A percentile compares a stretch with the other conserved stretches of the same genome.
phyloP scores from a whole-genome alignment of 2,329 filamentous ascomycete species.

The Chalaropsis thielavioides region DNA sequence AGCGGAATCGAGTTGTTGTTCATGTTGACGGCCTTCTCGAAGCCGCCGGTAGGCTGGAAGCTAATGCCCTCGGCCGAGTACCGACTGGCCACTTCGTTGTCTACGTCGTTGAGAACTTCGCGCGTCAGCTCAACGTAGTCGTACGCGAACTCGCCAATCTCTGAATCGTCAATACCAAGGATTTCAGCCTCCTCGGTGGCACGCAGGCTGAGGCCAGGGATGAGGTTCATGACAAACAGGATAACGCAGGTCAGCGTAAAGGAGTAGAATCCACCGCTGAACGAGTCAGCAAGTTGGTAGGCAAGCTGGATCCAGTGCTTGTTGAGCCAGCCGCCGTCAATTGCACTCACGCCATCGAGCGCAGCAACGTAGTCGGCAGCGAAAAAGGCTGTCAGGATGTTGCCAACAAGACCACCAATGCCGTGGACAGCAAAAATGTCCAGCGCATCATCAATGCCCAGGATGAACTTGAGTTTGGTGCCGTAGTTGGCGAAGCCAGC shows the following conservation, averaged over 20 bases:
- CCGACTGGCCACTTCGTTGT: slow-evolving; percentile 31
- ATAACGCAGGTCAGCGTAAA: slow-evolving; percentile 67
- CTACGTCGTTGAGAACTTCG: slow-evolving; percentile 35
- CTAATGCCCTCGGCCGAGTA: slow-evolving; percentile 30
- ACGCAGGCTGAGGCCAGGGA: slow-evolving; percentile 62
- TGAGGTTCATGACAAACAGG: slow-evolving; percentile 63
- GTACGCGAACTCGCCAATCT: slow-evolving; percentile 91
- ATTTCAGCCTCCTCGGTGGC: slow-evolving; percentile 66
- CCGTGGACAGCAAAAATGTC: slow-evolving; percentile 81
- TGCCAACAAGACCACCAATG: slow-evolving; percentile 64
- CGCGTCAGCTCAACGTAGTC: slow-evolving; percentile 77
- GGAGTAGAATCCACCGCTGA: slow-evolving; percentile 61
- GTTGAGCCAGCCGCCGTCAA: slow-evolving; percentile 70
- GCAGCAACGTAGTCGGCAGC: slow-evolving; percentile 73
- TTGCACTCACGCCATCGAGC: slow-evolving; percentile 54
- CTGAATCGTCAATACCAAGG: slow-evolving; percentile 72
- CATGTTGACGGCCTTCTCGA: slow-evolving; percentile 35
- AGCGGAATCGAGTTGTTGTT: slow-evolving; percentile 23
- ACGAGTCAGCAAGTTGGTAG: slow-evolving; percentile 71
- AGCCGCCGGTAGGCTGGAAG: slow-evolving; percentile 25
- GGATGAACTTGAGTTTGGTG: slow-evolving; percentile 76
- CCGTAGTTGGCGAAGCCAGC: slow-evolving; percentile 74
- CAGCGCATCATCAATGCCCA: slow-evolving; percentile 68
- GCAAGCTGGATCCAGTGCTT: slow-evolving; percentile 70
- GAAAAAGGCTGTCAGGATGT: slow-evolving; percentile 67